phyloP scores from a whole-genome alignment of 2,329 filamentous ascomycete species.

The Ustulina deusta region DNA sequence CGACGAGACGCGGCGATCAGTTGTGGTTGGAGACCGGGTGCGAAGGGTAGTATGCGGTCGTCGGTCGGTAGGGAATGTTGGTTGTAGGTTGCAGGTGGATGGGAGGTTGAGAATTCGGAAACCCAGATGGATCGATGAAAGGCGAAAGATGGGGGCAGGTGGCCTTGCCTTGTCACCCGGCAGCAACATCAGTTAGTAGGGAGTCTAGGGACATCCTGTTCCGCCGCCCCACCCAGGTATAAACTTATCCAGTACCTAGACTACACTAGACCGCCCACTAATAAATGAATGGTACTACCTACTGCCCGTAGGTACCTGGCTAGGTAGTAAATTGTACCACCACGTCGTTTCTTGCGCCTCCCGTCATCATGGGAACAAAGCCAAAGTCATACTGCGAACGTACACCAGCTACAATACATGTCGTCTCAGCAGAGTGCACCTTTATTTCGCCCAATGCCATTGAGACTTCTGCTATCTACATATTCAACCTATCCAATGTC shows the following conservation, averaged over 20 bases:
- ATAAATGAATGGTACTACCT: not conserved
- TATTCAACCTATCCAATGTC: not conserved
- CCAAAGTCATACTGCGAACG: conserved; percentile 1
- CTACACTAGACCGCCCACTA: conserved; percentile 6
- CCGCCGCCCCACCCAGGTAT: conserved; percentile 28
- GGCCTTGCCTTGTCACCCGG: conserved; percentile 40
- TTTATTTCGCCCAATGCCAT: not conserved
- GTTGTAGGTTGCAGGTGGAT: conserved; percentile 24
- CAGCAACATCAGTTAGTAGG: conserved; percentile 22
- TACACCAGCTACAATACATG: not conserved
- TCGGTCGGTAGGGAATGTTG: conserved; percentile 28
- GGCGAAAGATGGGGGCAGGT: conserved; percentile 38
- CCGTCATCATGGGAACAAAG: conserved; percentile 27
- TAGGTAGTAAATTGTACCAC: not conserved
- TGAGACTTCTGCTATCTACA: not conserved
- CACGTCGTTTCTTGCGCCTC: not conserved
- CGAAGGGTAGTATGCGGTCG: conserved; percentile 10
- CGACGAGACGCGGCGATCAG: conserved; percentile 12
- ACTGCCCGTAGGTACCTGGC: not conserved
- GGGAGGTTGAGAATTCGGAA: conserved; percentile 39
- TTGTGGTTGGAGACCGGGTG: conserved; percentile 19
- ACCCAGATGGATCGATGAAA: conserved; percentile 36
- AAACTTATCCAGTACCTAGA: conserved; percentile 2
- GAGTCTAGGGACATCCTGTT: conserved; percentile 29
- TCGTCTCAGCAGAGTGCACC: not conserved